Evolutionary conservation across 345 rosid genomes (phyloP), one percentile per base, ranked within the genome.

Genomic region (Salix udensis): DNA sequence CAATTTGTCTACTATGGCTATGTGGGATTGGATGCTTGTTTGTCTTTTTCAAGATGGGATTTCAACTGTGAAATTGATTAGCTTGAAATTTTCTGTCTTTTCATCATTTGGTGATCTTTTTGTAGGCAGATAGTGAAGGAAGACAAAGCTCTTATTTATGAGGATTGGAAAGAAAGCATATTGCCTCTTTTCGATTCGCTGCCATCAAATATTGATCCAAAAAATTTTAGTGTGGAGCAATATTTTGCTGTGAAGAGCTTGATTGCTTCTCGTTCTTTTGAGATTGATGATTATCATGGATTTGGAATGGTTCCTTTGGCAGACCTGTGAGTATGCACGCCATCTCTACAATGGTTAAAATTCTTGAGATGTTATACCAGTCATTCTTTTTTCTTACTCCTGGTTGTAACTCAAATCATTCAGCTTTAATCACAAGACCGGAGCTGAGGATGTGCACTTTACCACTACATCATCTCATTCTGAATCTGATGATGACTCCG

Each of bases 341-440:
- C 58, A 28, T 18, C 9, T 40, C 13, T 31, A 19, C 14, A 36
- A 34, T 50, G 36, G 2, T 66, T 61, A 44, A 44, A 6, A 24
- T 77, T 30, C 55, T 46, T 67, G 58, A 21, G 7, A 39, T 70
- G 7, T 34, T 65, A 16, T 31, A 5, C 16, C 10, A 66, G 30
- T 67, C 21, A 67, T 67, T n/a, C 15, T 67, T 37, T 23, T 14
- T 23, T 50, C 34, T 24, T 16, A 23, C 18, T 37, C 75, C 68
- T 65, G 42, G 8, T 62, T 70, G 18, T 50, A 15, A 39, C 5
- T 68, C 8, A 12, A 39, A 42, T 48, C 37, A 67, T 84, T 65
- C 85, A 92, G 98, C 68, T 94, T 92, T 82, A 94, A 94, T 81
- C 98, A 92, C 89, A 94, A 90, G 85, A 91, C 97, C 36, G 97